Conservation (phyloP, 352 stramenopile genomes). For the Phytophthora pistaciae region DNA sequence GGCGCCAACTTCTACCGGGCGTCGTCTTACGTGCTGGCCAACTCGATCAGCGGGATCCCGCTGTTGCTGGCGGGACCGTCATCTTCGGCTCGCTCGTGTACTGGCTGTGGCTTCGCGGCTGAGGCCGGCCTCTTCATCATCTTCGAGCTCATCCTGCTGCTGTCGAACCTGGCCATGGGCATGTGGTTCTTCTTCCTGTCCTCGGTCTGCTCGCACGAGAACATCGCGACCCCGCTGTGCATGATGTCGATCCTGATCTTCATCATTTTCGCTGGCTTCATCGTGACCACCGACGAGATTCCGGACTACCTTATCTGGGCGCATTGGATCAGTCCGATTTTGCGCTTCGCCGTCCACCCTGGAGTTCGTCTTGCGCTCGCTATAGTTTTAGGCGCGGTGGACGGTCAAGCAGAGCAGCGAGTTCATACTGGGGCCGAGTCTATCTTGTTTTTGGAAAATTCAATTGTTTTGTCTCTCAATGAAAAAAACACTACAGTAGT, state of each 20-base stretch:
- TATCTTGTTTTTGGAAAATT: too few relatives aligned
- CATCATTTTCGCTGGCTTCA: conserved; percentile 1
- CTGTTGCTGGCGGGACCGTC: conserved; percentile 9
- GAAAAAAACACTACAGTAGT: too few relatives aligned
- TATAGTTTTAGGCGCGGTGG: too few relatives aligned
- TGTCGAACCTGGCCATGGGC: conserved; percentile 4
- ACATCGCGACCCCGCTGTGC: conserved; percentile 1
- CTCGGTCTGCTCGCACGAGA: conserved; percentile 2
- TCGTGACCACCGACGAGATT: background rate
- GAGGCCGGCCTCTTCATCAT: background rate
- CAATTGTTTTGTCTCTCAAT: too few relatives aligned
- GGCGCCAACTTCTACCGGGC: conserved; percentile 73
- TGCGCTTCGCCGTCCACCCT: too few relatives aligned
- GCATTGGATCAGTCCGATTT: too few relatives aligned
- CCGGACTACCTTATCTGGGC: too few relatives aligned
- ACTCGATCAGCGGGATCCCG: conserved; percentile 33
- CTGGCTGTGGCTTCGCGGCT: conserved; percentile 1
- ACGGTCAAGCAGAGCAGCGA: too few relatives aligned
- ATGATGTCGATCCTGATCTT: conserved; percentile 6
- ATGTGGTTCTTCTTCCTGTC: conserved; percentile 16
- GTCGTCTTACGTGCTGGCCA: conserved; percentile 66
- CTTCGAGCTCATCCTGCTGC: background rate
- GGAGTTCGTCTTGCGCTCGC: too few relatives aligned
- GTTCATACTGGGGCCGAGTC: too few relatives aligned
- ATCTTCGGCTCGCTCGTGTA: conserved; percentile 6